Base-by-base conservation (phyloP, 1,139 yeast species). In the Candida frijolesensis region DNA sequence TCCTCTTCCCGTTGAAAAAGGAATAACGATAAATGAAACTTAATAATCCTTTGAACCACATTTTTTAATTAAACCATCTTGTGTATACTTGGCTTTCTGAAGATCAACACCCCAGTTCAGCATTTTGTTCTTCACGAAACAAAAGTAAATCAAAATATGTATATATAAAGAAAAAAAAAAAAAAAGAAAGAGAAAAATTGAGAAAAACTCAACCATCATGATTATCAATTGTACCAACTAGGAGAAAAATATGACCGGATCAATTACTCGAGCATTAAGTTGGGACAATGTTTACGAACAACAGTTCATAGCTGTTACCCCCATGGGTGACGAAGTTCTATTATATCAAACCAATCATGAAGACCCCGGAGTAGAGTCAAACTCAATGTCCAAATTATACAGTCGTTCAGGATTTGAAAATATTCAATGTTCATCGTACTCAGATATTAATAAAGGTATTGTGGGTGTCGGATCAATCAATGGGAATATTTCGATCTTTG, bases 391-490 rank as follows among this genome's bases (percentile, higher is more conserved):
- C 16, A 84, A 82, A 56, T 57, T 82, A 22, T 68, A 69, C 49
- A 80, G 83, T 19, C 72, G 85, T 46, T 74, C 80, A 33, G 94
- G 91, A 10, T 85, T 89, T 60, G 89, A 85, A 47, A 81, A 82
- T 52, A 83, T 90, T 47, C 89, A 85, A 54, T 85, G 94, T 62
- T 72, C 85, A 49, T 84, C 88, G 35, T 87, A 86, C 63, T 84
- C 92, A 2, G 71, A 79, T 1, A 60, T 66, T 1, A 73, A 74
- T 30, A 71, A 74, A 7, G 95, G 95, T 0, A 62, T 88, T 15
- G 78, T 84, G 0, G 89, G 86, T 10, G 87, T 85, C 12, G 96
- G 96, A 1, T 87, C 87, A 45, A 76, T 84, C 50, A 84, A 82
- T 60, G 97, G 97, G 1, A 71, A 73, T 15, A 80, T 89, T 2